Base-by-base conservation (phyloP, 768 basidiomycete species). In the Boletus tylopilopsis region DNA sequence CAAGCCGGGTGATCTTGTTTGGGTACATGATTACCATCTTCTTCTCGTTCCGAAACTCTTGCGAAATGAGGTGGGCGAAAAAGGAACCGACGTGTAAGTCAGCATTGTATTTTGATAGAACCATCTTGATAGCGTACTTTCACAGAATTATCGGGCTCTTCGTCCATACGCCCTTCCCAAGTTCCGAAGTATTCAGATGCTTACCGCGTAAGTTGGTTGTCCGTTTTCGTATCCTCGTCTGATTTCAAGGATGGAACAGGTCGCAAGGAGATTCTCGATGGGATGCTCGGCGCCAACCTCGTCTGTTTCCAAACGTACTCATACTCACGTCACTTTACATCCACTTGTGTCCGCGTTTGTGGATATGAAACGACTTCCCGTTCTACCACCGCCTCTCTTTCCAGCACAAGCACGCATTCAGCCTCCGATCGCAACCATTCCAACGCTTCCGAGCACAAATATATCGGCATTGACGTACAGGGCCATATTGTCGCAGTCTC, bases 291-390 rank as follows among this genome's bases (percentile, higher is more conserved):
- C 25, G 93, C 95, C 42, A 94, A 96, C 71, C 79, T 96, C 29
- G 84, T 97, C 42, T 94, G 91, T 68, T 98, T 99, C 89, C 90
- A 92, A 75, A 96, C 94, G 0, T 96, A 95, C 69, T 94, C 92
- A 4, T 95, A 96, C 73, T 85, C 88, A 10, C 82, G 95, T 6
- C 95, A 98, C 71, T 99, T 99, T 70, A 84, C 82, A 24, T 94
- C 90, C 16, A 91, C 92, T 2, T 97, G 94, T 66, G 84, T 98
- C 36, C 88, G 95, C 18, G 95, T 99, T 5, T 95, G 93, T 67
- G 95, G 95, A 2, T 92, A 93, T 70, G 95, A 99, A 65, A 84
- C 85, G 2, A 84, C 82, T 5, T 45, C 59, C 33, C 61, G 55
- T 27, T 42, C 57, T 23, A 12, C 48, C 6, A 45, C 52, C 1